These are phyloP conservation scores for Solanum arcanum DNA, from an alignment of 257 asterid species.

Conservation along the genomic window DNA sequence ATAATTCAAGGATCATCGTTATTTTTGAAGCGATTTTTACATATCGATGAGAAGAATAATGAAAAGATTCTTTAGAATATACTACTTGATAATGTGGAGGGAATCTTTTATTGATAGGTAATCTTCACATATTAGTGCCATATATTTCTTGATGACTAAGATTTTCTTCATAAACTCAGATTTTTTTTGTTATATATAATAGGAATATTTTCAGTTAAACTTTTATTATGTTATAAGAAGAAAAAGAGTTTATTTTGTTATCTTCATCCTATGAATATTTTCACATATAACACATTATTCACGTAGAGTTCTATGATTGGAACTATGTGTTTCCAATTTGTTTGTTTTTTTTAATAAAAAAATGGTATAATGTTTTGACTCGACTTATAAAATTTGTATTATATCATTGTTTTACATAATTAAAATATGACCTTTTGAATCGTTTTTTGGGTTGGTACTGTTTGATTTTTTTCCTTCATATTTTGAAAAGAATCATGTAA, in stretches of 20 bases:
- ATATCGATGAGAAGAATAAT: neutral
- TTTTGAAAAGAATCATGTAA: neutral
- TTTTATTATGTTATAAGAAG: neutral
- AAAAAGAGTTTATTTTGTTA: neutral
- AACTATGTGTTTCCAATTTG: neutral
- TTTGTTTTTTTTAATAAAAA: neutral
- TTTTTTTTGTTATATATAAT: neutral
- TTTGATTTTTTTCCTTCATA: neutral
- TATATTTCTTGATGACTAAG: neutral
- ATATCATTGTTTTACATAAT: neutral
- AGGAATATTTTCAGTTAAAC: neutral
- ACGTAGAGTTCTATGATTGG: neutral
- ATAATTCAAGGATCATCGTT: neutral
- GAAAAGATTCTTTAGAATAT: neutral
- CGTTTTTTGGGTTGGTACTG: neutral
- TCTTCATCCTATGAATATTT: neutral
- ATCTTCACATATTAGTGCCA: neutral
- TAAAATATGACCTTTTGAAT: neutral
- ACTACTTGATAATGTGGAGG: neutral
- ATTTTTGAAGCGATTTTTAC: neutral
- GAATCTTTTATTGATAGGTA: neutral
- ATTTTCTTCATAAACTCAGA: neutral
- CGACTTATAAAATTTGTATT: neutral
- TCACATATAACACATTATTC: neutral
- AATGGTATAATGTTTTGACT: neutral